Evolutionary conservation across 2,329 filamentous ascomycete species (phyloP), one percentile per base, ranked within the genome.

Genomic region (Colletotrichum musae): DNA sequence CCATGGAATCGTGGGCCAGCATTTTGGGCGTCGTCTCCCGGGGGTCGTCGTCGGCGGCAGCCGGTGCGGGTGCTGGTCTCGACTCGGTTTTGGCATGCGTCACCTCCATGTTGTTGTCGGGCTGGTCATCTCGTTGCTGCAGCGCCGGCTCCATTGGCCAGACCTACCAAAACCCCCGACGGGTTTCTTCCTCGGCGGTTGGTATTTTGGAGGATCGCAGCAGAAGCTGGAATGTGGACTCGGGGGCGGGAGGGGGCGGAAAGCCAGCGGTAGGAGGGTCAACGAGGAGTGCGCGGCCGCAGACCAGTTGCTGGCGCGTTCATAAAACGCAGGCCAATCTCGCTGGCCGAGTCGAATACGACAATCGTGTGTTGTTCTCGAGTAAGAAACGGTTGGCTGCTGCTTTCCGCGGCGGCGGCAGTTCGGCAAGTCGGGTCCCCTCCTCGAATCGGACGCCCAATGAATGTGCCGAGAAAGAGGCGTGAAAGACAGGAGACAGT

Each of bases 1-100:
- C 91, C 91, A 94, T 91, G 21, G 92, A 94, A 80, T 94, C 92
- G 77, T 88, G 87, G 36, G 76, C 62, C 54, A 60, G 16, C 70
- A 73, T 73, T 56, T 72, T 72, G 48, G 70, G 64, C 39, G 71
- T 72, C 41, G 70, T 72, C 18, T 57, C 67, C 57, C 45, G 60
- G 64, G 32, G 52, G 45, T 62, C n/a, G 45, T 41, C 32, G 45
- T 68, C 52, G 57, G 43, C 56, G 53, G 39, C 53, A 54, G 48
- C 54, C 15, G 64, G 58, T 18, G 64, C 64, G 52, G 52, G 16
- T 36, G 61, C 64, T 52, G 58, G 64, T 39, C 64, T 68, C 52
- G 68, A 53, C 16, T 68, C 58, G 58, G 64, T n/a, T 70, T 68
- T 60, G 66, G 66, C 66, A 68, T 68, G 68, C 58, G 58, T 70